A percentile compares a stretch with the other conserved stretches of the same genome.
Conservation (phyloP, 495 filamentous ascomycete genomes). For the Penicillium herquei region DNA sequence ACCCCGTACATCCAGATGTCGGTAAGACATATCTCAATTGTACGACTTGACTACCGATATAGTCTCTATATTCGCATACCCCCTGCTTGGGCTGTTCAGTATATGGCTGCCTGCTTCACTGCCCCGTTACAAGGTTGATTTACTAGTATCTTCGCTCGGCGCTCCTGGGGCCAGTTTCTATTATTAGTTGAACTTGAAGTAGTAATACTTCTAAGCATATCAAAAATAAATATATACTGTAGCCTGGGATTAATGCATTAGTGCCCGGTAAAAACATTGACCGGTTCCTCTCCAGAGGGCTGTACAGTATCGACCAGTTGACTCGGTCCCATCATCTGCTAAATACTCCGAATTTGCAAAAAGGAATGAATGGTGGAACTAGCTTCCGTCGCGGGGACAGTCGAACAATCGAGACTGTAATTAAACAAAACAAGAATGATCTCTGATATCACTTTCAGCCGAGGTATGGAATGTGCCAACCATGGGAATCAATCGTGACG, state of each 20-base stretch:
- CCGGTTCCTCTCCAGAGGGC: no score
- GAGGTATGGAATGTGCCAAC: neutral
- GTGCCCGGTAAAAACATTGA: no score
- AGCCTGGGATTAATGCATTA: neutral
- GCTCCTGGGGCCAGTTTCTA: constrained; percentile 2
- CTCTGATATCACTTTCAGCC: neutral
- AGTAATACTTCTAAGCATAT: neutral
- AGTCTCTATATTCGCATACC: neutral
- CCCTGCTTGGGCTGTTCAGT: constrained; percentile 13
- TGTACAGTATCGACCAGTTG: no score
- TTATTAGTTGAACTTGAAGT: neutral
- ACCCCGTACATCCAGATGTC: neutral
- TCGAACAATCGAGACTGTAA: no score
- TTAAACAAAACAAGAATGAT: neutral
- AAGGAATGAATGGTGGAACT: no score
- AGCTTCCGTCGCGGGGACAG: no score
- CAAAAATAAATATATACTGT: neutral
- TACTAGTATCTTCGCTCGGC: neutral
- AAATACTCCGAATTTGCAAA: no score
- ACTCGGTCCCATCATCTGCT: no score
- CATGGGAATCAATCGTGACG: neutral
- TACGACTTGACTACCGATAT: neutral
- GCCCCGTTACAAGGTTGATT: neutral
- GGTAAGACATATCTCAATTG: constrained; percentile 19
- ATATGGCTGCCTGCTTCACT: constrained; percentile 19